Conservation (phyloP, 2,329 filamentous ascomycete species). For the Ceratocystis lukuohia region DNA sequence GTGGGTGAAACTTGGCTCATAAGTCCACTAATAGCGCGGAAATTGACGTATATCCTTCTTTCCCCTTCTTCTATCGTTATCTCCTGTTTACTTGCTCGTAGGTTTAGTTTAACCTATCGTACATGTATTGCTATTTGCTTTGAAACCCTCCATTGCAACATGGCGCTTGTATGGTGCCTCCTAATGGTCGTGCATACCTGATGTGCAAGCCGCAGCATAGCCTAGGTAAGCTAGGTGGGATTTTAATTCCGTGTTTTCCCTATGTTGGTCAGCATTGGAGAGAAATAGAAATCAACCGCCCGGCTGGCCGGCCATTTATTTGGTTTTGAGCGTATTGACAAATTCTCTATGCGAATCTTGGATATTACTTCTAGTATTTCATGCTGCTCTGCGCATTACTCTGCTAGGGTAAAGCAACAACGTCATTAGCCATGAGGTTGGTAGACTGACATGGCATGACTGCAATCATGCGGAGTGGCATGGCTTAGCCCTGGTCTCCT, state of each 20-base stretch:
- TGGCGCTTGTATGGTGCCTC: not conserved
- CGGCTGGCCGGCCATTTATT: not conserved
- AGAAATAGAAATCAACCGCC: not conserved
- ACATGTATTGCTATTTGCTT: not conserved
- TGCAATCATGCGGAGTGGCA: too few relatives aligned
- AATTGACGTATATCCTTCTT: not conserved
- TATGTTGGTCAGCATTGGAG: too few relatives aligned
- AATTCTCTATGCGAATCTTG: too few relatives aligned
- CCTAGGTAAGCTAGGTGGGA: not conserved
- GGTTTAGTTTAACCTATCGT: not conserved
- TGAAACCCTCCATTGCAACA: not conserved
- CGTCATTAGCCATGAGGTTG: too few relatives aligned
- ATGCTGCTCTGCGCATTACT: too few relatives aligned
- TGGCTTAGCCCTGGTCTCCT: too few relatives aligned
- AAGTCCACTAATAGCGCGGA: too few relatives aligned
- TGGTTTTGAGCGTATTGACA: too few relatives aligned
- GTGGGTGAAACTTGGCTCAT: too few relatives aligned
- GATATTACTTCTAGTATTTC: too few relatives aligned
- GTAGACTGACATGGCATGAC: too few relatives aligned
- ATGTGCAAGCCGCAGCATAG: not conserved
- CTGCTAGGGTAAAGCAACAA: too few relatives aligned
- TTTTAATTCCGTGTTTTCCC: not conserved
- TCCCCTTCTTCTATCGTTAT: not conserved
- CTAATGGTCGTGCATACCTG: not conserved
- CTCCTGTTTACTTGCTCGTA: not conserved